A percentile compares a stretch with the other conserved stretches of the same genome.
These are phyloP conservation scores for Tylopilus sp. DNA, from an alignment of 1,284 basidiomycete genomes.

Conservation along the genomic window DNA sequence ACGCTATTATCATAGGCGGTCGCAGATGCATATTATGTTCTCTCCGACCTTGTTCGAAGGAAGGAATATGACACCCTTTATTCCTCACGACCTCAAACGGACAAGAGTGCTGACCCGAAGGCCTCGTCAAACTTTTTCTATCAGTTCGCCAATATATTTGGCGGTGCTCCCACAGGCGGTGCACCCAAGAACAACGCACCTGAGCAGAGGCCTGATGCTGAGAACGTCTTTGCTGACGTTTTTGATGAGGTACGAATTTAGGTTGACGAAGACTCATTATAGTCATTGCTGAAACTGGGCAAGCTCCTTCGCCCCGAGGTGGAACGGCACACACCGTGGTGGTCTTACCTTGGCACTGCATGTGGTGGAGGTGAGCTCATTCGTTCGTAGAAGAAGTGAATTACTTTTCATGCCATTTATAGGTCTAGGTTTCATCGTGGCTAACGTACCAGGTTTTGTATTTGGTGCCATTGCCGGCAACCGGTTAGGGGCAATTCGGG, in stretches of 20 bases:
- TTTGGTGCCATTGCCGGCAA: constrained; percentile 82
- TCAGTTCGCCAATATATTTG: constrained; percentile 74
- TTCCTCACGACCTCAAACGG: constrained; percentile 44
- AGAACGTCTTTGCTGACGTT: constrained; percentile 82
- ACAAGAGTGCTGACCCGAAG: constrained; percentile 58
- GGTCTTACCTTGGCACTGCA: constrained; percentile 74
- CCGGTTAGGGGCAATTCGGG: constrained; percentile 80
- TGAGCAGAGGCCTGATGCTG: constrained; percentile 65
- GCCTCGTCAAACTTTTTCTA: constrained; percentile 74
- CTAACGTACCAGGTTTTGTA: constrained; percentile 80
- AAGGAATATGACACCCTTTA: constrained; percentile 81
- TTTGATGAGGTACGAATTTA: constrained; percentile 73
- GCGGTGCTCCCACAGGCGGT: constrained; percentile 30
- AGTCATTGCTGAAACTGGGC: constrained; percentile 12
- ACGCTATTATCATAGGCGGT: constrained; percentile 57
- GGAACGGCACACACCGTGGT: constrained; percentile 63
- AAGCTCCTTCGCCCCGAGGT: constrained; percentile 78
- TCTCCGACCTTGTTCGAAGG: constrained; percentile 78
- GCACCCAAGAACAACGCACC: constrained; percentile 33
- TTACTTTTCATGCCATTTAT: constrained; percentile 26
- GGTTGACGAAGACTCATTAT: background rate
- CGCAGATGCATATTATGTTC: constrained; percentile 94
- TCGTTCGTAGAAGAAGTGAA: background rate
- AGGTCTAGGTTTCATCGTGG: constrained; percentile 83
- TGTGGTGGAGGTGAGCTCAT: constrained; percentile 40